These are phyloP conservation scores for Dianthus caryophyllus DNA, from an alignment of 148 eudicot genomes.

Conservation along the genomic window DNA sequence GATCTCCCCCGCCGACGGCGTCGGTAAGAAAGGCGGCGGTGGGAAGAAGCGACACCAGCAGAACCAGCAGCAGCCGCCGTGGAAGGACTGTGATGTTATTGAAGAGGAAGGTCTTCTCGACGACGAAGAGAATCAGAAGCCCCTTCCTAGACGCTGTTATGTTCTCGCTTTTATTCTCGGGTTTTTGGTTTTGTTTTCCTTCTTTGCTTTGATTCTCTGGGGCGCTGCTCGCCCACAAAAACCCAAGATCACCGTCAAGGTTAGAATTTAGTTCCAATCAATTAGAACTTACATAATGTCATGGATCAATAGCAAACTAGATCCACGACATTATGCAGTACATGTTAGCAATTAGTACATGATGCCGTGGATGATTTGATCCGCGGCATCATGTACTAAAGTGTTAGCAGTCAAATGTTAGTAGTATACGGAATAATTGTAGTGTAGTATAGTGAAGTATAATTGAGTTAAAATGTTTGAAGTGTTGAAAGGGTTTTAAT, in stretches of 20 bases:
- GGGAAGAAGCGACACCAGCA: constrained; percentile 25
- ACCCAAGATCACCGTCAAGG: constrained; percentile 64
- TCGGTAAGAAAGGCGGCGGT: constrained; percentile 13
- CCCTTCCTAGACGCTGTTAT: constrained; percentile 47
- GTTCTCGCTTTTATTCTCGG: constrained; percentile 46
- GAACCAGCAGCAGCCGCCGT: constrained; percentile 17
- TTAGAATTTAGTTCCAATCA: neutral
- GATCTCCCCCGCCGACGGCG: constrained; percentile 44
- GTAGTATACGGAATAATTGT: neutral
- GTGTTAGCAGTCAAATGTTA: neutral
- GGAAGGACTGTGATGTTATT: constrained; percentile 57
- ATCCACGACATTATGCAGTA: too few relatives aligned
- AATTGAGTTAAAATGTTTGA: neutral
- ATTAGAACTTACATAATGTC: neutral
- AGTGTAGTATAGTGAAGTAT: neutral
- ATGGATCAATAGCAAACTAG: neutral
- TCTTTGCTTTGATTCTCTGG: constrained; percentile 60
- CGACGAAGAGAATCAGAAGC: constrained; percentile 36
- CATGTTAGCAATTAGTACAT: too few relatives aligned
- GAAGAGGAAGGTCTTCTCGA: constrained; percentile 67
- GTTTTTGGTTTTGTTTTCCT: constrained; percentile 50
- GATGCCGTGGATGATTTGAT: too few relatives aligned
- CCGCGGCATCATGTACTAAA: too few relatives aligned
- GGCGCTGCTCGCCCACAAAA: constrained; percentile 79
- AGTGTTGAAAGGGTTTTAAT: neutral